These are phyloP conservation scores for Paramecium sexaurelia DNA, from an alignment of 73 alveolate genomes.

Conservation along the genomic window DNA sequence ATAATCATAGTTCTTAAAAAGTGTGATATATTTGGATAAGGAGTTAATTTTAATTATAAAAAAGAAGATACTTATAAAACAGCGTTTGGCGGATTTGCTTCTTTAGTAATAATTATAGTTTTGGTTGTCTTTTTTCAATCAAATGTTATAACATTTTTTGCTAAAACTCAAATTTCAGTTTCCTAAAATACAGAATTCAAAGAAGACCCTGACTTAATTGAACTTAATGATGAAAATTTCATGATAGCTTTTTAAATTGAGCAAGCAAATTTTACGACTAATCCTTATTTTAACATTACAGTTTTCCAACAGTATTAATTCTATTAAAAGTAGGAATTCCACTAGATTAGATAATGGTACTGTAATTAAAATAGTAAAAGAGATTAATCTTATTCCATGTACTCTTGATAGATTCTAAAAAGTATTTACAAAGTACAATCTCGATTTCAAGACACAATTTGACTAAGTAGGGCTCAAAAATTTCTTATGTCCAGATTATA, in stretches of 20 bases:
- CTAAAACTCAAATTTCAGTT: constrained; percentile 16
- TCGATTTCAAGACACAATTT: not conserved
- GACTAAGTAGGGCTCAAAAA: not conserved
- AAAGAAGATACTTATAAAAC: constrained; percentile 39
- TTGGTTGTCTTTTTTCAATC: constrained; percentile 15
- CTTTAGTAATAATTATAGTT: constrained; percentile 16
- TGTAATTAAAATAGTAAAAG: not conserved
- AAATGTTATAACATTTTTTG: constrained; percentile 13
- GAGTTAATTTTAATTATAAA: not conserved
- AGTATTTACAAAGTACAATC: not conserved
- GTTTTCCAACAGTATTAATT: not conserved
- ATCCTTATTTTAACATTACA: constrained; percentile 19
- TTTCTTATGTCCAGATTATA: not conserved
- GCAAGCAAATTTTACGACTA: not conserved
- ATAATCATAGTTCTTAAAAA: not conserved
- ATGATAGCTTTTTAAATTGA: constrained; percentile 16
- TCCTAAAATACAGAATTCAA: not conserved
- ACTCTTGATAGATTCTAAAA: constrained; percentile 18
- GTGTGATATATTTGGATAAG: constrained; percentile 41
- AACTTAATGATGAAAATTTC: constrained; percentile 13
- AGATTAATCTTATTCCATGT: not conserved
- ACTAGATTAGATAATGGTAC: constrained; percentile 41
- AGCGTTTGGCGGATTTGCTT: constrained; percentile 17
- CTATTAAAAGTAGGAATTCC: not conserved
- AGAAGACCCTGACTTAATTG: not conserved